A percentile compares a stretch with the other conserved stretches of the same genome.
These are phyloP conservation scores for Podaxis pistillaris DNA, from an alignment of 768 basidiomycete species.

Conservation along the genomic window DNA sequence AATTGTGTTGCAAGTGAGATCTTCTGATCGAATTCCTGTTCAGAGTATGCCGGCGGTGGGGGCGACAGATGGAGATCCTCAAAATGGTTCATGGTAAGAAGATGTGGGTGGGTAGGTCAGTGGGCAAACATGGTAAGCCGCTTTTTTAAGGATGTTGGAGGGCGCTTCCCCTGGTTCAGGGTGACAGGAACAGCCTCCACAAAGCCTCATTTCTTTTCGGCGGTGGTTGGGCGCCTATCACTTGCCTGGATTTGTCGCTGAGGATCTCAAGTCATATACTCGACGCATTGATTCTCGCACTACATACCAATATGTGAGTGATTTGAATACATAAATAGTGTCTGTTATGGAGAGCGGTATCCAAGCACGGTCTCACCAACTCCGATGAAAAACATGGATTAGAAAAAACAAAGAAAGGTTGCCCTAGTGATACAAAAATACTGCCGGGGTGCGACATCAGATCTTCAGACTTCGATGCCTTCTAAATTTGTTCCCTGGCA, in stretches of 20 bases:
- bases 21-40: slow-evolving; percentile 56
- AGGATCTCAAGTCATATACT: neutral
- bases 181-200: slow-evolving; percentile 6
- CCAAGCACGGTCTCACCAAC: neutral
- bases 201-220: neutral
- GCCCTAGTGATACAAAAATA: slow-evolving; percentile 3
- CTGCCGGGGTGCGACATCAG: neutral
- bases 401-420: neutral
- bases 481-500: slow-evolving; percentile 80
- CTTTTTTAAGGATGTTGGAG: neutral
- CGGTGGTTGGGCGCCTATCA: neutral
- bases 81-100: slow-evolving; percentile 11
- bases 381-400: neutral
- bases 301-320: neutral
- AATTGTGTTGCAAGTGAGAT: slow-evolving; percentile 37
- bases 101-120: neutral
- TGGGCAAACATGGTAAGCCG: neutral
- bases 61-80: slow-evolving; percentile 20
- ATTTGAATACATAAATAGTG: neutral
- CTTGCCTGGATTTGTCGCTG: neutral
- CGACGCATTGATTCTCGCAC: neutral
- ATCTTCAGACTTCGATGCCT: slow-evolving; percentile 70
- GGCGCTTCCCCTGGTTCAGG: neutral
- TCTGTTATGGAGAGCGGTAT: neutral
- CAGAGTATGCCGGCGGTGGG: slow-evolving; percentile 47